Evolutionary conservation across 345 rosid species (phyloP).

Genomic region (Eucalyptus pauciflora): DNA sequence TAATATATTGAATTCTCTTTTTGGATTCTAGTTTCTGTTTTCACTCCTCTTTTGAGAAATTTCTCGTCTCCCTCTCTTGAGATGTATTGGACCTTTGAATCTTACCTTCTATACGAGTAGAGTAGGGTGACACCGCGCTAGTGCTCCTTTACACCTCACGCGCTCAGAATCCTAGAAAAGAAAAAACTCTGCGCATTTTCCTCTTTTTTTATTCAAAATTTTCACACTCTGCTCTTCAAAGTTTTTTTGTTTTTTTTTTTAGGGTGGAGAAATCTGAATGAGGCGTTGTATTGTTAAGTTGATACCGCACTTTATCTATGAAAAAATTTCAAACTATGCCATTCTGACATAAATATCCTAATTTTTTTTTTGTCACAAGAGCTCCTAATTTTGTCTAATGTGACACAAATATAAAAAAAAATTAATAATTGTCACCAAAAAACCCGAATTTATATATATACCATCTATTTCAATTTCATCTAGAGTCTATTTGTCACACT

Average conservation of each 20-base stretch:
- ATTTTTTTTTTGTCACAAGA: too few relatives aligned
- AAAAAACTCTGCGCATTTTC: background rate
- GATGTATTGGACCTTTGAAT: background rate
- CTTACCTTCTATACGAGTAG: background rate
- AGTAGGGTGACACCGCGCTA: background rate
- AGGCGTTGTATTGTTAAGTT: background rate
- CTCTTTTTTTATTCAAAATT: background rate
- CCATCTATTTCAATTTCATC: too few relatives aligned
- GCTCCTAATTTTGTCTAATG: background rate
- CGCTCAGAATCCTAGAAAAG: background rate
- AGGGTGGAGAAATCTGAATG: background rate
- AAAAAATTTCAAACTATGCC: too few relatives aligned
- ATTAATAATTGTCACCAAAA: rapidly evolving
- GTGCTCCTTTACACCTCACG: background rate
- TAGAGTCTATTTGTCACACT: rapidly evolving
- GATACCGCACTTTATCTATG: background rate
- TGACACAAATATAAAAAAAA: background rate
- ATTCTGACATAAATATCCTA: too few relatives aligned
- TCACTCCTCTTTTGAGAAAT: background rate
- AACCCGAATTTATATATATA: too few relatives aligned
- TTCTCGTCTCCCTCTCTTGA: background rate
- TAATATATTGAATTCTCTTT: background rate
- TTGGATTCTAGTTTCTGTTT: background rate
- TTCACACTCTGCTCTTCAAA: background rate
- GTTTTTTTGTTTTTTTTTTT: too few relatives aligned